phyloP scores from a whole-genome alignment of 73 alveolate species.

The Tetrahymena elliotti region DNA sequence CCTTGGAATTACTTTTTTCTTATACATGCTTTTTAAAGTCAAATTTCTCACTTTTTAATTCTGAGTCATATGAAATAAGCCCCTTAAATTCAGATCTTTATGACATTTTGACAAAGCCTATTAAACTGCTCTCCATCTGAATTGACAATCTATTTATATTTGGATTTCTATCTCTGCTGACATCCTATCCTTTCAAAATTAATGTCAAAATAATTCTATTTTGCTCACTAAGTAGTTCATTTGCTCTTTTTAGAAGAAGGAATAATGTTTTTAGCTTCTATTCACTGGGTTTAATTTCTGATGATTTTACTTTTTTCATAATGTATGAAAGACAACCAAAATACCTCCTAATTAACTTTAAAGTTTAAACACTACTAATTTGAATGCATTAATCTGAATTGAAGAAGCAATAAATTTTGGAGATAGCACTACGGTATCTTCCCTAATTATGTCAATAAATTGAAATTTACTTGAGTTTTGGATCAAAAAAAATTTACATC shows the following conservation, averaged over 20 bases:
- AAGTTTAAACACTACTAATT: not conserved
- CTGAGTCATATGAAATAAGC: not conserved
- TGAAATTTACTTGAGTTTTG: not conserved
- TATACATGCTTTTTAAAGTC: not conserved
- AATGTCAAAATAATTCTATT: not conserved
- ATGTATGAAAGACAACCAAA: not conserved
- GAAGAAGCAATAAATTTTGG: not conserved
- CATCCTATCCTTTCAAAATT: not conserved
- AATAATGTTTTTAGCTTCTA: not conserved
- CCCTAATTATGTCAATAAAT: not conserved
- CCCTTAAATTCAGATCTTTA: not conserved
- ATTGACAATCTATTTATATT: not conserved
- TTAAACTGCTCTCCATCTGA: not conserved
- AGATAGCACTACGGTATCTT: not conserved
- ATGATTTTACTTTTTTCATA: not conserved
- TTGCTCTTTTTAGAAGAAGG: not conserved
- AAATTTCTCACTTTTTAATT: not conserved
- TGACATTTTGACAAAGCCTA: not conserved
- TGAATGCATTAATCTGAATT: not conserved
- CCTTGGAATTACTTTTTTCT: not conserved
- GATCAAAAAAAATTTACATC: not conserved
- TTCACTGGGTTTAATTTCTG: not conserved
- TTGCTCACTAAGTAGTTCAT: not conserved
- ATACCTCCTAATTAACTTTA: not conserved
- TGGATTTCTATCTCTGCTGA: not conserved